Evolutionary conservation across 2,329 filamentous ascomycete genomes (phyloP).

Genomic region (Mycosphaerella arachidis): DNA sequence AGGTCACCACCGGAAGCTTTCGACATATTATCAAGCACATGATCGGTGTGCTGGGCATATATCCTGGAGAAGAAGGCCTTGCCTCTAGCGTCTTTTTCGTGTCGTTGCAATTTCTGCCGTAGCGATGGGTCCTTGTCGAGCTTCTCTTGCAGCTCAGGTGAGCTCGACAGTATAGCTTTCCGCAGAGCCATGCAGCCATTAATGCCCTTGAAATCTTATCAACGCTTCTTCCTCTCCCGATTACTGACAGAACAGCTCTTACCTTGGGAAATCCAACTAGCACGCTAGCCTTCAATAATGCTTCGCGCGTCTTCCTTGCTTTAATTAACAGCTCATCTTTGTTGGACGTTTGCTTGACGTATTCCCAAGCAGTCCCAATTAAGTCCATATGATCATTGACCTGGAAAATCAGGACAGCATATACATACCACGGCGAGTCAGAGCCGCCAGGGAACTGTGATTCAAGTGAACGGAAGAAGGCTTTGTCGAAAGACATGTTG

Average conservation of each 20-base stretch:
- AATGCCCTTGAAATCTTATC: constrained; percentile 7
- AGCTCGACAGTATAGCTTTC: constrained; percentile 5
- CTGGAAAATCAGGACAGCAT: constrained; percentile 16
- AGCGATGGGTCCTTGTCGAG: constrained; percentile 16
- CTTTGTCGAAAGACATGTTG: constrained; percentile 9
- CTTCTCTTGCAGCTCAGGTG: constrained; percentile 8
- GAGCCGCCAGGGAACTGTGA: constrained; percentile 7
- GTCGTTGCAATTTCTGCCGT: constrained; percentile 8
- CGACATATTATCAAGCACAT: constrained; percentile 19
- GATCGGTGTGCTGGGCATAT: constrained; percentile 20
- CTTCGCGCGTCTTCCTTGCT: constrained; percentile 15
- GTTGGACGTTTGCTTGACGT: constrained; percentile 5
- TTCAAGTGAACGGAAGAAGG: constrained; percentile 17
- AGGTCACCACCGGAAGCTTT: constrained; percentile 17
- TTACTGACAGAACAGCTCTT: background rate
- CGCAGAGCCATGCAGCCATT: constrained; percentile 17
- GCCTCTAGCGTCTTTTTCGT: constrained; percentile 17
- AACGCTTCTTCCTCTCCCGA: background rate
- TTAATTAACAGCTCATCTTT: constrained; percentile 9
- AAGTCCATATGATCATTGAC: constrained; percentile 18
- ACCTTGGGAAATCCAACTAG: constrained; percentile 20
- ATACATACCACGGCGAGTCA: constrained; percentile 15
- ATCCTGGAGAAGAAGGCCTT: constrained; percentile 18
- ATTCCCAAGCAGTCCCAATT: constrained; percentile 11
- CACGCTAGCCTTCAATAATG: constrained; percentile 14